Conservation (phyloP, 2,329 filamentous ascomycete genomes). For the Botrytis medusae region DNA sequence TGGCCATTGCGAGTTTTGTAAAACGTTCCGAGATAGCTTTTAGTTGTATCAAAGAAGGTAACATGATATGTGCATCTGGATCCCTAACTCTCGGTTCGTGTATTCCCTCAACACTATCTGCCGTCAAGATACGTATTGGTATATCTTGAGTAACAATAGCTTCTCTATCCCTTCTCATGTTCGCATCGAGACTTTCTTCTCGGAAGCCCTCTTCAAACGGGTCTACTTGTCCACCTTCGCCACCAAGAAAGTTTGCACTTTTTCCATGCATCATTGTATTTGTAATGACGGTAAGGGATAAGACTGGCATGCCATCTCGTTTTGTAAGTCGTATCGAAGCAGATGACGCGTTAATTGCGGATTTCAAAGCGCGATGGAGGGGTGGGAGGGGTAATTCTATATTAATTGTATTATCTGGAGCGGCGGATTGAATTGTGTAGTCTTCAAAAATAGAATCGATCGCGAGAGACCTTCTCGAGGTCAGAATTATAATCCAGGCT, state of each 20-base stretch:
- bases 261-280: constrained; percentile 58
- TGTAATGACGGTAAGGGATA: constrained; percentile 87
- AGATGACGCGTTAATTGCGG: constrained; percentile 76
- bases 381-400: constrained; percentile 89
- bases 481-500: constrained; percentile 36
- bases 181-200: constrained; percentile 54
- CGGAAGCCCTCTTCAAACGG: constrained; percentile 50
- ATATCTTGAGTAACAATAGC: constrained; percentile 95
- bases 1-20: constrained; percentile 72
- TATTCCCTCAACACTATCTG: constrained; percentile 82
- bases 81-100: constrained; percentile 90
- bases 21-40: constrained; percentile 95
- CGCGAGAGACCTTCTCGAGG: constrained; percentile 49
- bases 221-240: constrained; percentile 41
- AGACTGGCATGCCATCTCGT: constrained; percentile 80
- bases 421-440: constrained; percentile 83
- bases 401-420: constrained; percentile 85
- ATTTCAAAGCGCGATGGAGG: constrained; percentile 87
- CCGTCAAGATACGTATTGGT: constrained; percentile 85
- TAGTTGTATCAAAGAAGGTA: constrained; percentile 83
- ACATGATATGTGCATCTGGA: constrained; percentile 88
- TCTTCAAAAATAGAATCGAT: constrained; percentile 85
- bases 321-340: constrained; percentile 90
- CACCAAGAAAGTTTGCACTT: constrained; percentile 39
- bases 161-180: constrained; percentile 69